phyloP scores from a whole-genome alignment of 345 rosid genomes.

The Brassica juncea region DNA sequence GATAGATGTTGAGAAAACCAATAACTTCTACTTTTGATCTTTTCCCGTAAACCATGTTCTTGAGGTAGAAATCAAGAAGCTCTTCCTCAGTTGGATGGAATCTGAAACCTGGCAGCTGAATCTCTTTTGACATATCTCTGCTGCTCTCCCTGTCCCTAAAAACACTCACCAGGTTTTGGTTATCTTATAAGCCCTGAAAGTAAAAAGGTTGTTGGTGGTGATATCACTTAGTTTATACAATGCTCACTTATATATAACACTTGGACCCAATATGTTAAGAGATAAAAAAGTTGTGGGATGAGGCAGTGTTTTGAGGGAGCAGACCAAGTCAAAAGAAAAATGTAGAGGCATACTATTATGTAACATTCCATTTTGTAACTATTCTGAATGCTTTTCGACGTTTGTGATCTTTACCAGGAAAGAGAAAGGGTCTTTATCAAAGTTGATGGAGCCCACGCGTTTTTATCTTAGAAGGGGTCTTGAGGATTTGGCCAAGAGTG shows the following conservation, averaged over 20 bases:
- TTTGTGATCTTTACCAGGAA: slow-evolving; percentile 26
- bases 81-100: slow-evolving; percentile 98
- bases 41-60: slow-evolving; percentile 62
- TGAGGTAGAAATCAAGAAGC: slow-evolving; percentile 82
- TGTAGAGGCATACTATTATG: slow-evolving; percentile 26
- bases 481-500: slow-evolving; percentile 19
- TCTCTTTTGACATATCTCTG: slow-evolving; percentile 39
- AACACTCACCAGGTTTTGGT: slow-evolving; percentile 27
- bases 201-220: slow-evolving; percentile 33
- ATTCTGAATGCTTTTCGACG: slow-evolving; percentile 6
- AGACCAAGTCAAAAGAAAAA: slow-evolving; percentile 40
- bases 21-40: slow-evolving; percentile 53
- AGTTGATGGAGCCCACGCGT: slow-evolving; percentile 42
- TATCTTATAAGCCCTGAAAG: slow-evolving; percentile 19
- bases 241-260: slow-evolving; percentile 28
- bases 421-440: slow-evolving; percentile 26
- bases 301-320: not conserved
- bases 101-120: slow-evolving; percentile 81
- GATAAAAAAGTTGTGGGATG: slow-evolving; percentile 27
- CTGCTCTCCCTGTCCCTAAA: slow-evolving; percentile 8
- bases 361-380: slow-evolving; percentile 5
- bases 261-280: slow-evolving; percentile 12
- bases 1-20: slow-evolving; percentile 70
- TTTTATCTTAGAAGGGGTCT: slow-evolving; percentile 27
- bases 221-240: slow-evolving; percentile 21